Base-by-base conservation (phyloP, 352 stramenopile species). In the Sclerospora graminicola region DNA sequence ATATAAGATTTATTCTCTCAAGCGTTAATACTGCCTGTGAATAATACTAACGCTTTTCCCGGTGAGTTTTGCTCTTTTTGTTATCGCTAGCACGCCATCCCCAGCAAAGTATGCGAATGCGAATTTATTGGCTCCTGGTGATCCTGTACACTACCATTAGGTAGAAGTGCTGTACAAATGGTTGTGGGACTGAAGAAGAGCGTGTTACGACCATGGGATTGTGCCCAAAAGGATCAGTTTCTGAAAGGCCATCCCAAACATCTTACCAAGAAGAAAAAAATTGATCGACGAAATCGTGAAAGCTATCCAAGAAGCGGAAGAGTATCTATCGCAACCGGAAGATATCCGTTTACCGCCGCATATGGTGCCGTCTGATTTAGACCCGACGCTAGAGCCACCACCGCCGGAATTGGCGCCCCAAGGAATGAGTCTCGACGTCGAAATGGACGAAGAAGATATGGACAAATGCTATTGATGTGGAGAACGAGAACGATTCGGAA, bases 281-380 rank as follows among this genome's bases (percentile, higher is more conserved):
- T n/a, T 58, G 20, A 56, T 69, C 18, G 70, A 86, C 3, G 63
- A 80, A 0, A 57, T 90, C 1, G 16, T 49, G 1, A 43, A 63
- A 3, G 63, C 79, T 2, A 63, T 91, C 8, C 59, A 82, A 24
- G 79, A 91, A 37, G 76, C 57, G 0, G 79, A 91, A 56, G 80
- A 92, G 31, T 92, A 73, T 51, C 38, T 92, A 6, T 73, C 77
- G 2, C 71, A 80, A 45, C 69, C 79, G 0, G 75, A 89, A 35
- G 76, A 85, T 41, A 82, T 84, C 9, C 71, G 80, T 6, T 20
- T 92, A 19, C 77, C 77, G 32, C 70, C 68, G 42, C 53, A 73
- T 46, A 85, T 92, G 66, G 80, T 92, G 29, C 80, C 80, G 20
- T 92, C 80, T 10, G 80, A 92, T 45, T 41, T 92, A 40, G 76